Percentiles rank a stretch among this genome's conserved stretches.
Evolutionary conservation across 805 yeast genomes (phyloP).

Genomic region (Cyberlindnera sargentensis): DNA sequence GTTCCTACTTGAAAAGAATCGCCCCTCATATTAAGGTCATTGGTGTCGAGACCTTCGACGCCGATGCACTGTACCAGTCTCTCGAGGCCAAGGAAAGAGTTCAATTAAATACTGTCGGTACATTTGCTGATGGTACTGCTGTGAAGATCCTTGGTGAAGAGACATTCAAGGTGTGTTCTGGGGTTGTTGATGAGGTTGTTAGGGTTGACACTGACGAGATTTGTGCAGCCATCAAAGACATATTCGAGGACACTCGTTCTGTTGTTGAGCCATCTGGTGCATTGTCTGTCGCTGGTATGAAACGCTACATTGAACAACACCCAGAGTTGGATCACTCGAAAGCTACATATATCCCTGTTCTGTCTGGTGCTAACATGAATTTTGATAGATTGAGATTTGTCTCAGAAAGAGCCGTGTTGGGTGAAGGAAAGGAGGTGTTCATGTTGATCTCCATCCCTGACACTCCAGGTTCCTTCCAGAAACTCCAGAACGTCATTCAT

Average conservation of each 20-base stretch:
- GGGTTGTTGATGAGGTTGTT: constrained; percentile 83
- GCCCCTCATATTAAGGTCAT: constrained; percentile 97
- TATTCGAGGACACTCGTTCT: constrained; percentile 91
- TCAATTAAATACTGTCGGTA: constrained; percentile 69
- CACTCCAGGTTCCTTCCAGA: constrained; percentile 80
- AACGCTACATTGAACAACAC: constrained; percentile 63
- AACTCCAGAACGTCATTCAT: constrained; percentile 66
- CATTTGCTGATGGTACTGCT: constrained; percentile 98
- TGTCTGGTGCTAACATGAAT: constrained; percentile 98
- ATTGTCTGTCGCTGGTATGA: constrained; percentile 89
- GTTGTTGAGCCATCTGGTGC: constrained; percentile 98
- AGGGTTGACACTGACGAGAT: constrained; percentile 87
- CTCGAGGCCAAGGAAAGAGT: constrained; percentile 48
- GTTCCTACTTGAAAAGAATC: constrained; percentile 81
- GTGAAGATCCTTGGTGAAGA: constrained; percentile 87
- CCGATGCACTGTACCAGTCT: constrained; percentile 83
- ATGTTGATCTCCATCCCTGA: constrained; percentile 89
- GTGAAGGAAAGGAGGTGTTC: constrained; percentile 96
- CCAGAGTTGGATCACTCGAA: constrained; percentile 65
- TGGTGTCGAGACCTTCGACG: constrained; percentile 95
- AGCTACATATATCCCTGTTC: constrained; percentile 72
- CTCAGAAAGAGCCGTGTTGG: constrained; percentile 95
- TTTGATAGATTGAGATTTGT: constrained; percentile 94
- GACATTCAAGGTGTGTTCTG: constrained; percentile 72
- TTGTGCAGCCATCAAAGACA: constrained; percentile 94